Base-by-base conservation (phyloP, 768 basidiomycete species). In the Ephemerocybe angulata region DNA sequence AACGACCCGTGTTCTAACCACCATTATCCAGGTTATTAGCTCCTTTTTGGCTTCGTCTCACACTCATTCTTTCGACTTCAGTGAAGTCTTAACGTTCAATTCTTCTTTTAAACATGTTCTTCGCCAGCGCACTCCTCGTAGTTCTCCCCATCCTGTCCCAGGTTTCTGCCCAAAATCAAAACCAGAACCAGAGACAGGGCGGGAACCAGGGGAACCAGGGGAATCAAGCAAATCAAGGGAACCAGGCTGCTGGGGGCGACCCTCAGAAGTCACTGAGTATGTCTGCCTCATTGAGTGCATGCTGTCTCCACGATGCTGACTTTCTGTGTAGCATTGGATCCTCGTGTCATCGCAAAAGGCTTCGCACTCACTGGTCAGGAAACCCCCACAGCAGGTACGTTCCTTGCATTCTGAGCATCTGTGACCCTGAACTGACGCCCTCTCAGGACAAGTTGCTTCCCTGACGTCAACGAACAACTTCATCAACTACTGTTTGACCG, bases 401-500 rank as follows among this genome's bases (percentile, higher is more conserved):
- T 60, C 29, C 15, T n/a, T 50, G 49, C 12, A 5, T 29, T 12
- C 11, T 48, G 27, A n/a, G n/a, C n/a, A n/a, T n/a, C 15, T 24
- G 5, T 29, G 13, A 43, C 42, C 19, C 42, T 7, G 17, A 8
- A 8, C 33, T 17, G 33, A 35, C 33, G 8, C 8, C 7, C 41
- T 43, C 19, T 17, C 38, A 63, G 80, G 81, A 41, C 81, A 83
- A 65, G 77, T 78, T 55, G 73, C 79, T 10, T 83, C 80, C 2
- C 65, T 78, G 46, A 81, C 81, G 1, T 81, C 80, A 24, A 71
- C 68, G 24, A 84, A 87, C 71, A 86, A 86, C 72, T 87, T 82
- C 65, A 80, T 82, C 72, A 81, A 82, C 73, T 78, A 78, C 63
- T 85, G 81, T 62, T 64, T 73, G 52, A 76, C 74, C n/a, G 69